A percentile compares a stretch with the other conserved stretches of the same genome.
phyloP scores from a whole-genome alignment of 768 basidiomycete species.

The Tricholoma bakamatsutake region DNA sequence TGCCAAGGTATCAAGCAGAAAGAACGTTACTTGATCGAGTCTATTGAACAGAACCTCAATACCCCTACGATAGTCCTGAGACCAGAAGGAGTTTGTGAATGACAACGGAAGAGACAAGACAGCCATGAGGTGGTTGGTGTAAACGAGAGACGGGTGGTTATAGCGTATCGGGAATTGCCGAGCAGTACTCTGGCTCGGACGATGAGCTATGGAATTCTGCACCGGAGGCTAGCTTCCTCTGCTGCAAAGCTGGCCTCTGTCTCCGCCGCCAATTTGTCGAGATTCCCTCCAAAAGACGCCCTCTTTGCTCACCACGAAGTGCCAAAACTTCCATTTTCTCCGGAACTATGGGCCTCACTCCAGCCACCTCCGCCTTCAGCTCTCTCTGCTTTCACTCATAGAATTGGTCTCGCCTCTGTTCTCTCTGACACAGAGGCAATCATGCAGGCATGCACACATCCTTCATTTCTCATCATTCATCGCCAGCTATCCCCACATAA shows the following conservation, averaged over 20 bases:
- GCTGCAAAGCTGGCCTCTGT: conserved; percentile 48
- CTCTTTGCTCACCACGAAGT: conserved; percentile 26
- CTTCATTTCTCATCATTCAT: conserved; percentile 56
- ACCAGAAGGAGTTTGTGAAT: conserved; percentile 94
- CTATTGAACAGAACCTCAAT: conserved; percentile 72
- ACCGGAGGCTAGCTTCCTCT: conserved; percentile 36
- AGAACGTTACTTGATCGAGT: conserved; percentile 62
- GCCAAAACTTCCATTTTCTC: conserved; percentile 44
- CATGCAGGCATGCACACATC: conserved; percentile 76
- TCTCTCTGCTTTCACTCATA: conserved; percentile 68
- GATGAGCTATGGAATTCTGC: not conserved
- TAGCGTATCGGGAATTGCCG: not conserved
- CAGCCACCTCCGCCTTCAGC: conserved; percentile 71
- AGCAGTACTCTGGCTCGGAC: not conserved
- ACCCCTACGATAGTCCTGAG: conserved; percentile 82
- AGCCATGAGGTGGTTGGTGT: conserved; percentile 47
- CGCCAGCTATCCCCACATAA: conserved; percentile 51
- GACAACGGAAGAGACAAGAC: conserved; percentile 83
- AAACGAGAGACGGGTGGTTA: not conserved
- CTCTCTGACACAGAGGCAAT: conserved; percentile 47
- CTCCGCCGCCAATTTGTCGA: conserved; percentile 45
- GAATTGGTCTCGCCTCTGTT: conserved; percentile 65
- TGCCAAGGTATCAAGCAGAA: conserved; percentile 2
- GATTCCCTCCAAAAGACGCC: conserved; percentile 60
- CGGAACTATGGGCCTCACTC: conserved; percentile 61